phyloP scores from a whole-genome alignment of 352 stramenopile species.

The Plasmopara muralis region DNA sequence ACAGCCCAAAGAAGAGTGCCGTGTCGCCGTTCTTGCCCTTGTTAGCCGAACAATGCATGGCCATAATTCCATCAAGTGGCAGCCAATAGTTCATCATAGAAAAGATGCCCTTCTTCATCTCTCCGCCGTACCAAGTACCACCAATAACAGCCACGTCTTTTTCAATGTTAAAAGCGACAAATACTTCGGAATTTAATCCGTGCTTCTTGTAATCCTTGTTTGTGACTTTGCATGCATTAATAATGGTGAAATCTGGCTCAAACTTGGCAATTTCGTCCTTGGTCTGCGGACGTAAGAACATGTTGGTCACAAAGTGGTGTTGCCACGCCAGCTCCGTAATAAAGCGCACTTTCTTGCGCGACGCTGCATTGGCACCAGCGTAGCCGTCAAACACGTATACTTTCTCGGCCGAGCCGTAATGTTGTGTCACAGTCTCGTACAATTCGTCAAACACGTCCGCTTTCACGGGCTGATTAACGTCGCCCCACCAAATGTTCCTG shows the following conservation, averaged over 20 bases:
- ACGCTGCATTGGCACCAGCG: constrained; percentile 88
- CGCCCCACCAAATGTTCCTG: constrained; percentile 96
- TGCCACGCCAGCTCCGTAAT: constrained; percentile 97
- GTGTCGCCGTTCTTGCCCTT: constrained; percentile 95
- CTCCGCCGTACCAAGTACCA: constrained; percentile 95
- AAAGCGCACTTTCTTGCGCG: constrained; percentile 94
- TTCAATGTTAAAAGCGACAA: constrained; percentile 96
- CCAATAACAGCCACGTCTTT: constrained; percentile 93
- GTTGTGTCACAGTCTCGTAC: constrained; percentile 89
- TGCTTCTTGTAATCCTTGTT: constrained; percentile 93
- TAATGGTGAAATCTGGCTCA: constrained; percentile 96
- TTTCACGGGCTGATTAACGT: constrained; percentile 93
- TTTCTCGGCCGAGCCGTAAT: constrained; percentile 91
- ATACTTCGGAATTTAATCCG: constrained; percentile 93
- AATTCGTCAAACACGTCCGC: constrained; percentile 94
- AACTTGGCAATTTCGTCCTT: constrained; percentile 88
- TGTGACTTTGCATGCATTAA: constrained; percentile 95
- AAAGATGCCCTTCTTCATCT: constrained; percentile 99
- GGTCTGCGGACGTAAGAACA: constrained; percentile 89
- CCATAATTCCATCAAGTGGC: constrained; percentile 91
- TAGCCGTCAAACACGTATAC: constrained; percentile 97
- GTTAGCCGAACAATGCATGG: constrained; percentile 99
- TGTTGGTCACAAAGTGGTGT: constrained; percentile 97
- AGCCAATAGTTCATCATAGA: constrained; percentile 99
- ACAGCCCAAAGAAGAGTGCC: constrained; percentile 96